Conservation (phyloP, 345 rosid genomes). For the Hibiscus mutabilis region DNA sequence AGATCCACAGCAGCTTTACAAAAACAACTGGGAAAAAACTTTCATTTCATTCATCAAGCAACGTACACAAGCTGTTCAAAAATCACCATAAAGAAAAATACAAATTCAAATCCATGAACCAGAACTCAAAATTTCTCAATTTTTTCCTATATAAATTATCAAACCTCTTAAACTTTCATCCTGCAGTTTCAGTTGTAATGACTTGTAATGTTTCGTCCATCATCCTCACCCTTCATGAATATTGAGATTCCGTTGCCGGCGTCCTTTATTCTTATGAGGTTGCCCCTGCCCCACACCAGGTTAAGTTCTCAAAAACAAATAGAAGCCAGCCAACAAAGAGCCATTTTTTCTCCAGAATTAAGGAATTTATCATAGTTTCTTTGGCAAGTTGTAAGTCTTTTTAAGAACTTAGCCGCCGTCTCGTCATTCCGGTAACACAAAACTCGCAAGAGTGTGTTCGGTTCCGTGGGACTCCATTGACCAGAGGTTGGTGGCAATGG, state of each 20-base stretch:
- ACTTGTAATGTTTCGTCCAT: neutral
- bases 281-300: no score
- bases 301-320: no score
- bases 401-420: constrained; percentile 54
- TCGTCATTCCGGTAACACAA: constrained; percentile 81
- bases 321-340: no score
- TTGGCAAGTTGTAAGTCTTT: neutral
- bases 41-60: no score
- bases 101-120: neutral
- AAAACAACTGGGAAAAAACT: no score
- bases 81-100: neutral
- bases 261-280: no score
- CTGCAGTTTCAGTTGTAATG: neutral
- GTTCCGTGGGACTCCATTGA: constrained; percentile 12
- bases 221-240: neutral
- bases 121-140: no score
- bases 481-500: constrained; percentile 28
- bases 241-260: no score
- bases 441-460: constrained; percentile 77
- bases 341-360: no score
- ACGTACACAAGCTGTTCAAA: neutral
- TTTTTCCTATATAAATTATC: neutral
- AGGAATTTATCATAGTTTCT: no score
- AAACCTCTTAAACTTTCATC: neutral
- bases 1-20: no score